phyloP scores from a whole-genome alignment of 305 asterid species.

The Galium porrigens region DNA sequence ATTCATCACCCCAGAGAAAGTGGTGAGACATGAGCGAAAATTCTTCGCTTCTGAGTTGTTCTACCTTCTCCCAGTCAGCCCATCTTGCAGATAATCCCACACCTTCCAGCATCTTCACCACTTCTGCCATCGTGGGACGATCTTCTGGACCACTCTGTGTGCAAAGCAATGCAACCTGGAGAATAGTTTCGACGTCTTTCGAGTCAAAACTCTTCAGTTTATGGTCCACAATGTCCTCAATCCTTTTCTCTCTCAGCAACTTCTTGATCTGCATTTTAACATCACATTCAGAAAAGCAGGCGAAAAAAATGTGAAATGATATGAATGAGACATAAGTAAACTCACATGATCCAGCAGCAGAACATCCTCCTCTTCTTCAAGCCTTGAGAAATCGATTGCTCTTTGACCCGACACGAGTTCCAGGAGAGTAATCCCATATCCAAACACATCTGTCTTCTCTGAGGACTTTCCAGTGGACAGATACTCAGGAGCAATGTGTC shows the following conservation, averaged over 20 bases:
- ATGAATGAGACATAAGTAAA: neutral
- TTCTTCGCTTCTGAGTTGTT: slow-evolving; percentile 39
- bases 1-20: slow-evolving; percentile 60
- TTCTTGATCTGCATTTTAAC: slow-evolving; percentile 44
- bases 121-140: slow-evolving; percentile 63
- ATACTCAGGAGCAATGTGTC: slow-evolving; percentile 88
- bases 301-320: no score
- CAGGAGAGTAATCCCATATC: slow-evolving; percentile 75
- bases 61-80: slow-evolving; percentile 90
- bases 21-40: slow-evolving; percentile 35
- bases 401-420: slow-evolving; percentile 83
- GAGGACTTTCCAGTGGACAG: slow-evolving; percentile 80
- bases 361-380: slow-evolving; percentile 85
- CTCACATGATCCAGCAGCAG: slow-evolving; percentile 75
- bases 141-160: slow-evolving; percentile 64
- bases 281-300: neutral
- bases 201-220: slow-evolving; percentile 35
- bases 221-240: slow-evolving; percentile 49
- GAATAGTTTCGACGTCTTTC: slow-evolving; percentile 52
- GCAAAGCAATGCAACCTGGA: slow-evolving; percentile 84
- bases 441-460: slow-evolving; percentile 76
- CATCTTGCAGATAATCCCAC: slow-evolving; percentile 74
- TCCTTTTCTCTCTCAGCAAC: slow-evolving; percentile 48
- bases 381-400: slow-evolving; percentile 73
- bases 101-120: slow-evolving; percentile 61